Evolutionary conservation across 148 eudicot species (phyloP).

Genomic region (Salicornia ramosissima): DNA sequence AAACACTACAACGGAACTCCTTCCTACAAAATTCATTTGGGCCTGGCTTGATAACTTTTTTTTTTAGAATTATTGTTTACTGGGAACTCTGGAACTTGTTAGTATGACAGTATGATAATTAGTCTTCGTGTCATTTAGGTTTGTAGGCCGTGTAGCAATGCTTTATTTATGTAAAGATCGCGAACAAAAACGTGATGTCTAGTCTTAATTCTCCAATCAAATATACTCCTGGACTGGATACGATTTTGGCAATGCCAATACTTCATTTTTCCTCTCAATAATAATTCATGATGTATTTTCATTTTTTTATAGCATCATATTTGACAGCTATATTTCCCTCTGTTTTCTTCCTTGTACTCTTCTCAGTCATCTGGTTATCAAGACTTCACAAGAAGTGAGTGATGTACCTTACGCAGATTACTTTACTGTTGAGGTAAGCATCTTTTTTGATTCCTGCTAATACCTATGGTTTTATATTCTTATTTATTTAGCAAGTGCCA

Average conservation of each 20-base stretch:
- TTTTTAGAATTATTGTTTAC: not conserved
- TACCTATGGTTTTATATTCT: not conserved
- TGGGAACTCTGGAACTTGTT: not conserved
- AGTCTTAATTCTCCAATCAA: not conserved
- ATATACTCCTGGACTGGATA: no score
- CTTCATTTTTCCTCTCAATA: not conserved
- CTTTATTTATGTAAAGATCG: not conserved
- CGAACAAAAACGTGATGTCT: not conserved
- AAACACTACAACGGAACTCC: not conserved
- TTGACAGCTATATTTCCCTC: no score
- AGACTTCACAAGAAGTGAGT: constrained; percentile 75
- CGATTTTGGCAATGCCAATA: not conserved
- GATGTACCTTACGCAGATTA: constrained; percentile 97
- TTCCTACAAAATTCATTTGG: not conserved
- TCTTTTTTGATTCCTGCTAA: constrained; percentile 5
- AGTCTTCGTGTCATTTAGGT: not conserved
- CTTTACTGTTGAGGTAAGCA: constrained; percentile 79
- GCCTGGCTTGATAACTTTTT: constrained; percentile 3
- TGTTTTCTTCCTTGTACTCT: constrained; percentile 17
- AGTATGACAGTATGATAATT: not conserved
- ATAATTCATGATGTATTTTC: constrained; percentile 2
- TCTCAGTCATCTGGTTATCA: constrained; percentile 78
- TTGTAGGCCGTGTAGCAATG: not conserved
- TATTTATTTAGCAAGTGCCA: not conserved
- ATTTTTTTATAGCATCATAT: not conserved